Evolutionary conservation across 352 stramenopile genomes (phyloP).

Genomic region (Phytopythium chamaehyphon): DNA sequence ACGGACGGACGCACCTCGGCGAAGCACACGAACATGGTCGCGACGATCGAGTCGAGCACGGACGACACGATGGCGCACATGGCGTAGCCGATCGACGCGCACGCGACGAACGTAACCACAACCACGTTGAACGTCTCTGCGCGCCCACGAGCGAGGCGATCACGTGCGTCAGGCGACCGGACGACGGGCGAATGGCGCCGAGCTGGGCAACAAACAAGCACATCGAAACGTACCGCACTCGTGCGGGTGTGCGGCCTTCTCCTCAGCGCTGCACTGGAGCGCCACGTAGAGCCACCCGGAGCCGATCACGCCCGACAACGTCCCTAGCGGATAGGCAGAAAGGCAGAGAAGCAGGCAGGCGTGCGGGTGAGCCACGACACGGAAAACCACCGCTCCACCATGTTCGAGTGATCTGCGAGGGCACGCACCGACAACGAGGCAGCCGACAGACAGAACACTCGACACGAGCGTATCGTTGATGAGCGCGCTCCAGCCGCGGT

Average conservation of each 20-base stretch:
- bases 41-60: slow-evolving; percentile 78
- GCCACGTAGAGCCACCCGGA: slow-evolving; percentile 68
- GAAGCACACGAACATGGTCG: slow-evolving; percentile 87
- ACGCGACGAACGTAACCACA: slow-evolving; percentile 70
- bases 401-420: too few relatives aligned
- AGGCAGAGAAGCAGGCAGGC: slow-evolving; percentile 3
- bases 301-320: slow-evolving; percentile 66
- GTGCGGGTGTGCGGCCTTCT: slow-evolving; percentile 24
- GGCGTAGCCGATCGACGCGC: slow-evolving; percentile 69
- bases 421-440: slow-evolving; percentile 65
- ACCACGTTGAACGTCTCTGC: slow-evolving; percentile 85
- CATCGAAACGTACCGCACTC: slow-evolving; percentile 57
- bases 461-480: slow-evolving; percentile 81
- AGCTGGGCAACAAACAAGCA: too few relatives aligned
- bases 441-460: slow-evolving; percentile 69
- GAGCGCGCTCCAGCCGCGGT: slow-evolving; percentile 74
- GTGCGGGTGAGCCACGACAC: background rate
- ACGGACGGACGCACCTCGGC: slow-evolving; percentile 55
- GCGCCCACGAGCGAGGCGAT: background rate
- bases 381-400: slow-evolving; percentile 6
- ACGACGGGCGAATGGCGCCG: background rate
- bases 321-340: slow-evolving; percentile 42
- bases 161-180: background rate
- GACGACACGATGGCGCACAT: slow-evolving; percentile 85
- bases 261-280: slow-evolving; percentile 56